phyloP scores from a whole-genome alignment of 208 protist genomes.

The Leishmania guyanensis region DNA sequence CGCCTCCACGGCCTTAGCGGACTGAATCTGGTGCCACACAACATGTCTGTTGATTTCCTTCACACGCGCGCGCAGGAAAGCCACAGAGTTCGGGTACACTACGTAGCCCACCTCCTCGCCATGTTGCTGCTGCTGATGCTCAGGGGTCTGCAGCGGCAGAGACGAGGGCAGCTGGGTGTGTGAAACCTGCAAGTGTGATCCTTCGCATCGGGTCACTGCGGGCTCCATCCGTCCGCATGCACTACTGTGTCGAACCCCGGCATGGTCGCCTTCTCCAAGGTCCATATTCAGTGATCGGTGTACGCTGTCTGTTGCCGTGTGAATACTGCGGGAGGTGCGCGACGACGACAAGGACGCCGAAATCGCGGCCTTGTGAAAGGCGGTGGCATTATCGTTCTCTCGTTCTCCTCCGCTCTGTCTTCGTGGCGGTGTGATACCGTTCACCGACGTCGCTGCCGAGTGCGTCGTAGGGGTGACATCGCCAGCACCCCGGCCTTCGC shows the following conservation, averaged over 20 bases:
- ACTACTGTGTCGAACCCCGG: not conserved
- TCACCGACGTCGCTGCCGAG: constrained; percentile 11
- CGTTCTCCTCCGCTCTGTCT: not conserved
- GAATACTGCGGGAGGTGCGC: not conserved
- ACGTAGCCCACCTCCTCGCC: constrained; percentile 19
- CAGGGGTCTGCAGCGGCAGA: not conserved
- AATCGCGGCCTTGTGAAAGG: not conserved
- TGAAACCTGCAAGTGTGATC: constrained; percentile 7
- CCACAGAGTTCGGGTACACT: constrained; percentile 30
- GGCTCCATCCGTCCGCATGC: not conserved
- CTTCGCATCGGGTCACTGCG: not conserved
- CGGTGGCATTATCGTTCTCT: too few relatives aligned
- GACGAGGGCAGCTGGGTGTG: constrained; percentile 25
- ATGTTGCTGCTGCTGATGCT: not conserved
- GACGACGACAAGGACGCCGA: not conserved
- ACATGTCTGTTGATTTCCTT: constrained; percentile 53
- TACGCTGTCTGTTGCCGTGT: not conserved
- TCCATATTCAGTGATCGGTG: not conserved
- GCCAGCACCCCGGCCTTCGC: not conserved
- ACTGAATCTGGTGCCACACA: constrained; percentile 50
- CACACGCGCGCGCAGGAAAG: constrained; percentile 34
- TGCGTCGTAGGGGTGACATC: not conserved
- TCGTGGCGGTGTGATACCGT: constrained; percentile 13
- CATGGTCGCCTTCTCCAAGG: not conserved
- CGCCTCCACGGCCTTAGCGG: constrained; percentile 31